Conservation (phyloP, 805 yeast species). For the Cyberlindnera mrakii region DNA sequence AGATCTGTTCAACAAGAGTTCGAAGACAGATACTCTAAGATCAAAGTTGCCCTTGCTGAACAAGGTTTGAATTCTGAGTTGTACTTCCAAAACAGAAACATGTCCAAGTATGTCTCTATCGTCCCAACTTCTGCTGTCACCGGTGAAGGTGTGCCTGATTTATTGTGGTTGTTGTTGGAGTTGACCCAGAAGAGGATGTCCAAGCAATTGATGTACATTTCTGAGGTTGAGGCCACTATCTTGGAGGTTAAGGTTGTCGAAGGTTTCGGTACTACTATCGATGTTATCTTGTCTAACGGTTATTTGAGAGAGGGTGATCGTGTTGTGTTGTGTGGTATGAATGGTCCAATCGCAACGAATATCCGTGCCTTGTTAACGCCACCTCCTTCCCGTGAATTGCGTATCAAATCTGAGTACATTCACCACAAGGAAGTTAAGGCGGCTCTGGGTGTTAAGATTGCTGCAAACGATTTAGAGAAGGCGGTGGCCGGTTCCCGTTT, state of each 20-base stretch:
- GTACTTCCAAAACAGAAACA: slow-evolving; percentile 90
- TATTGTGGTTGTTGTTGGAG: slow-evolving; percentile 90
- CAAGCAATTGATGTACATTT: slow-evolving; percentile 92
- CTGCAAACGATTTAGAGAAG: slow-evolving; percentile 95
- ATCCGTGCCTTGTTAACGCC: slow-evolving; percentile 96
- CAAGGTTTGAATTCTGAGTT: slow-evolving; percentile 98
- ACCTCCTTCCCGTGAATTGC: slow-evolving; percentile 92
- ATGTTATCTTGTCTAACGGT: slow-evolving; percentile 97
- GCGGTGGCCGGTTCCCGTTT: slow-evolving; percentile 99
- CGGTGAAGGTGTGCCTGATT: slow-evolving; percentile 99
- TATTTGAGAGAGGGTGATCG: slow-evolving; percentile 91
- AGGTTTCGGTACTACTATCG: slow-evolving; percentile 98
- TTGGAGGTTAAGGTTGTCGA: slow-evolving; percentile 97
- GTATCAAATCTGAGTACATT: slow-evolving; percentile 92
- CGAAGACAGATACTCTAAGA: slow-evolving; percentile 76
- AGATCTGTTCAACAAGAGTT: slow-evolving; percentile 89
- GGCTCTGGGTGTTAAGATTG: slow-evolving; percentile 97
- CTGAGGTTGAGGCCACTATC: slow-evolving; percentile 92
- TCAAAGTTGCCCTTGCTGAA: slow-evolving; percentile 89
- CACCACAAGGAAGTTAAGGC: slow-evolving; percentile 98
- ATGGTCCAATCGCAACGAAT: slow-evolving; percentile 96
- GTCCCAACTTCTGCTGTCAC: slow-evolving; percentile 99
- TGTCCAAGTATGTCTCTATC: slow-evolving; percentile 89
- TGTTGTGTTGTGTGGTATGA: slow-evolving; percentile 93
- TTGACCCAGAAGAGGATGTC: slow-evolving; percentile 98